Evolutionary conservation across 1,284 basidiomycete genomes (phyloP), one percentile per base, ranked within the genome.

Genomic region (Pterula multifida): DNA sequence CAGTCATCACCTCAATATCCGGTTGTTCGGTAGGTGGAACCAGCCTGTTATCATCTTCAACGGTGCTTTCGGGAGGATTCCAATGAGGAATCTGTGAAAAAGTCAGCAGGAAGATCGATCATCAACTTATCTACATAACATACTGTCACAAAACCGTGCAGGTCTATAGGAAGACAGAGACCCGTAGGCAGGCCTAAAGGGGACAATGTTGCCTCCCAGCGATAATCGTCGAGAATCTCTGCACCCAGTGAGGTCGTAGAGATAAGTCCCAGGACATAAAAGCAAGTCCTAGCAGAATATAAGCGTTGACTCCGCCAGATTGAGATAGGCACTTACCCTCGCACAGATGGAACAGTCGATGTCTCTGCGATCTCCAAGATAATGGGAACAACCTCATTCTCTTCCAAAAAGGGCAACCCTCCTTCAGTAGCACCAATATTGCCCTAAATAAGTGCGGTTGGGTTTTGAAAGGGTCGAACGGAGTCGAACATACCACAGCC

Each of bases 401-500:
- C 91, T 60, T 97, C 94, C 21, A 98, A 72, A 63, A 98, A 94
- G 1, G 84, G 85, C n/a, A 98, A 71, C 0, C 96, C 96, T 3
- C 89, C 82, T 56, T 85, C 80, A 0, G 89, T 89, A 0, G 95
- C 81, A 1, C 93, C 96, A 49, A 98, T 85, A 62, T 95, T 95
- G 1, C 95, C 96, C 91, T 96, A 23, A 11, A 3, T 24, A 50
- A n/a, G 52, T 11, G 39, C 50, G 26, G 17, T 11, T 26, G 50
- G 36, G 48, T 49, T 26, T 19, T 12, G 22, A 44, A 2, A 45
- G 23, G 26, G 13, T 36, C 2, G 19, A 15, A 52, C 13, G 1
- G 36, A 36, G 19, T 6, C 26, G 19, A 15, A 74, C 89, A 59
- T 62, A 95, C 93, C 52, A 98, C 85, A 1, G 92, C 90, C 96